Evolutionary conservation across 441 rosid species (phyloP), one percentile per base, ranked within the genome.

Genomic region (Populus tomentosa): DNA sequence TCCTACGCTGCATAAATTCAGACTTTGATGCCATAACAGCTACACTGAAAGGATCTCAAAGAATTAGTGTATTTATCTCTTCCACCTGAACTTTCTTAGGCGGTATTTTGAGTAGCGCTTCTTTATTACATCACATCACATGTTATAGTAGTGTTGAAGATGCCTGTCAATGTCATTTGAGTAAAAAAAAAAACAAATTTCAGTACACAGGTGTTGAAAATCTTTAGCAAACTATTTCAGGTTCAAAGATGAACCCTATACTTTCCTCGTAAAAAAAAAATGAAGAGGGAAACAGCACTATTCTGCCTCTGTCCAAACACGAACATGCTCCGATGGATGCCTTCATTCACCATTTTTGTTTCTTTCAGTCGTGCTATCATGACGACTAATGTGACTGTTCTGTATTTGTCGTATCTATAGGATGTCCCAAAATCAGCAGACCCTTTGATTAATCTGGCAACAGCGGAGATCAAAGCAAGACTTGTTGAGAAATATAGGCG

Each of bases 21-120:
- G 98, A 95, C 80, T 95, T 95, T 14, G 99, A 95, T 80, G 80
- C 90, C n/a, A 93, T 96, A 9, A 89, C 99, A 10, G 91, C 97
- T 65, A 90, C 97, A 11, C 83, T 96, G 71, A 92, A 87, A 82
- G 99, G 97, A 42, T 96, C 97, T 78, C 95, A 84, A 70, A 91
- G 92, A 78, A 82, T 92, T 75, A 87, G 81, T 40, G 97, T 95
- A 79, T 59, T 90, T 80, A 21, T 79, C 36, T 26, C 63, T 30
- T 56, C 75, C 69, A 13, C 74, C 64, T 14, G 26, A 33, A 65
- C 72, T 24, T 30, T 5, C 10, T 46, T 30, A 6, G 23, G 62
- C 24, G 11, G 1, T 8, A 64, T 68, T 78, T 14, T 53, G 56
- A 42, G 8, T 33, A 40, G 11, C 11, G 50, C 13, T 46, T 30